phyloP scores from a whole-genome alignment of 2,329 filamentous ascomycete genomes.

The Aspergillus vadensis region DNA sequence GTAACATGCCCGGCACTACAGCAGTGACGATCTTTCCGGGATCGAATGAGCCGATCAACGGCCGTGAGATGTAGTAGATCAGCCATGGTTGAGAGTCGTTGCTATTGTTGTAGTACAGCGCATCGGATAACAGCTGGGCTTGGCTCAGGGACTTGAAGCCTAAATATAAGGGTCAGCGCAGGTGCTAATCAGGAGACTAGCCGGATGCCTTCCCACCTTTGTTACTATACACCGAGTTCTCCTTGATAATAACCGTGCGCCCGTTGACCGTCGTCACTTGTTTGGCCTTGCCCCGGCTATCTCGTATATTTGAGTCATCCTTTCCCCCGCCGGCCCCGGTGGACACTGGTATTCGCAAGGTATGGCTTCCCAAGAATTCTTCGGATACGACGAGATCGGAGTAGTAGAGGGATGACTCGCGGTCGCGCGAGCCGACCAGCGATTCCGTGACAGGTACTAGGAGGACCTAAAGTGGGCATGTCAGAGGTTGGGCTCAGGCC shows the following conservation, averaged over 20 bases:
- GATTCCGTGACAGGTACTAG: slow-evolving; percentile 93
- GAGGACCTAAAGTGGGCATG: slow-evolving; percentile 61
- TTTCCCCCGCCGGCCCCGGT: slow-evolving; percentile 51
- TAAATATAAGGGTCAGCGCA: slow-evolving; percentile 40
- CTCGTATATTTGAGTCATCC: slow-evolving; percentile 69
- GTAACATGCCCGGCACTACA: slow-evolving; percentile 50
- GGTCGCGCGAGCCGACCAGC: slow-evolving; percentile 82
- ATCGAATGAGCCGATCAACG: slow-evolving; percentile 81
- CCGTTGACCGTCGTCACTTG: slow-evolving; percentile 93
- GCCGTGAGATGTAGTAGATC: slow-evolving; percentile 91
- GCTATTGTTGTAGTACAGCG: slow-evolving; percentile 85
- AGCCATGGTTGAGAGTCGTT: slow-evolving; percentile 92
- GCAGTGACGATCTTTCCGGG: slow-evolving; percentile 72
- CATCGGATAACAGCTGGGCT: slow-evolving; percentile 80
- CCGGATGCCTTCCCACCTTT: slow-evolving; percentile 66
- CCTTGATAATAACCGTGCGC: slow-evolving; percentile 90
- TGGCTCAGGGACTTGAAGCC: slow-evolving; percentile 92
- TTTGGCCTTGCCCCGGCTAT: slow-evolving; percentile 88
- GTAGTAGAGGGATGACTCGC: slow-evolving; percentile 75
- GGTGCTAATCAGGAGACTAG: background rate
- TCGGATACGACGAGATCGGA: slow-evolving; percentile 83
- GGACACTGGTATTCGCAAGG: slow-evolving; percentile 74
- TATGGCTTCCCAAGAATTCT: slow-evolving; percentile 96
- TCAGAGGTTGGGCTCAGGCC: slow-evolving; percentile 6
- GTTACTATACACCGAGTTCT: slow-evolving; percentile 89